phyloP scores from a whole-genome alignment of 495 filamentous ascomycete genomes.

The Daldinia caldariorum region DNA sequence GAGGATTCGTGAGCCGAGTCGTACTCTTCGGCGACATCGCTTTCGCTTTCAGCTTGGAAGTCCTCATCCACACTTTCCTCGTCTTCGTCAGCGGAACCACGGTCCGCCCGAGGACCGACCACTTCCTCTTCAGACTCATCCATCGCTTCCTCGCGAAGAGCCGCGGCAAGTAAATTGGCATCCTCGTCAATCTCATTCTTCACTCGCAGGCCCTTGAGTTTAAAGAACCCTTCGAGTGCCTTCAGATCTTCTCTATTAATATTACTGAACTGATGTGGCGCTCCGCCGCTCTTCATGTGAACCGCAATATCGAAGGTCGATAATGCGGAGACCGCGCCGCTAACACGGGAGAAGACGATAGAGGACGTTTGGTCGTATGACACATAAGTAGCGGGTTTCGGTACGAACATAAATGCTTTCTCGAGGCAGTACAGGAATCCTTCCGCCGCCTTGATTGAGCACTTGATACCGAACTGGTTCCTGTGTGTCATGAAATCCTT shows the following conservation, averaged over 20 bases:
- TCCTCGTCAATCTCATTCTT: constrained; percentile 90
- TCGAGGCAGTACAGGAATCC: constrained; percentile 97
- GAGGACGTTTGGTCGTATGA: constrained; percentile 87
- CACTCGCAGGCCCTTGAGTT: constrained; percentile 87
- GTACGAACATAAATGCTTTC: constrained; percentile 98
- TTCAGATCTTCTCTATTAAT: constrained; percentile 99
- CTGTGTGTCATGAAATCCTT: constrained; percentile 94
- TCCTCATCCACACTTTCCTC: constrained; percentile 95
- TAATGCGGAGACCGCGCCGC: constrained; percentile 90
- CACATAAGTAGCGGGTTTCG: constrained; percentile 97
- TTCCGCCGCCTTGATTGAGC: constrained; percentile 98
- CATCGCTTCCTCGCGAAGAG: constrained; percentile 77
- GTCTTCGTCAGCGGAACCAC: constrained; percentile 95
- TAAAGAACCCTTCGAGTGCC: constrained; percentile 95
- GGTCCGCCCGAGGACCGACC: constrained; percentile 73
- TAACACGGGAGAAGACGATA: constrained; percentile 95
- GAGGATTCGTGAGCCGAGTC: constrained; percentile 90
- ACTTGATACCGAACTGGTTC: constrained; percentile 94
- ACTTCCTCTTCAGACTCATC: constrained; percentile 89
- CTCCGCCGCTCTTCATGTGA: constrained; percentile 75
- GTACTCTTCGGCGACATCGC: constrained; percentile 95
- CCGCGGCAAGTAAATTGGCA: constrained; percentile 76
- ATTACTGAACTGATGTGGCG: constrained; percentile 96
- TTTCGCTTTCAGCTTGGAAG: constrained; percentile 90
- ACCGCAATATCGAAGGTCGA: constrained; percentile 98